Base-by-base conservation (phyloP, 2,329 filamentous ascomycete genomes). In the Aureobasidium zeae region DNA sequence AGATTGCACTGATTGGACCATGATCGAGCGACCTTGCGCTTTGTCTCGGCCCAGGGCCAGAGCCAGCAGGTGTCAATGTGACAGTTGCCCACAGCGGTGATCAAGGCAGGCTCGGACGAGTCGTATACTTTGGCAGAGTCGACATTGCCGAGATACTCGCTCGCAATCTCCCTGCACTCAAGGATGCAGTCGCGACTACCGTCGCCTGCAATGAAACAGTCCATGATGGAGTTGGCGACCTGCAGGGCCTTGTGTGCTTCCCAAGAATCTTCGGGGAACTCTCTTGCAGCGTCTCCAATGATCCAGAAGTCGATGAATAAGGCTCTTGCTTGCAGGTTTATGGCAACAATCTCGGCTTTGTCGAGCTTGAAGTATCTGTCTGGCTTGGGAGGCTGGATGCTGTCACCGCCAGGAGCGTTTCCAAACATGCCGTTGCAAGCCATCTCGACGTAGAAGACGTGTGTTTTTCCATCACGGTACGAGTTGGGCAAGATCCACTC, bases 351-450 rank as follows among this genome's bases (percentile, higher is more conserved):
- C 48, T 88, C 81, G 11, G 88, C 89, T 51, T 79, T 81, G 49
- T 69, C 66, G 44, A 98, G 73, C 46, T 72, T 73, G 61, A 83
- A 98, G 59, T 83, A 84, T 55, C 74, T 83, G 68, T 95, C 78
- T n/a, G 85, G 83, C 48, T 83, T 72, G 0, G 91, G 91, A 11
- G 91, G 87, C 60, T 94, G 85, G 53, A 95, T 96, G 22, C 73
- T 78, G 61, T 93, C 86, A 19, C 86, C 86, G 15, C 82, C 82
- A 0, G 82, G 74, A 0, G 87, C 83, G 61, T 94, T 94, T 54
- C 91, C 91, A 66, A 96, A 96, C 88, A 96, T 96, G 63, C 82
- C 81, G 62, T 98, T 98, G 67, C 91, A 96, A 15, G 91, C 91
- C 85, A 96, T 94, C 67, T 98, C 91, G 51, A 98, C 81, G 63